phyloP scores from a whole-genome alignment of 495 filamentous ascomycete genomes.

The Monascus purpureus region DNA sequence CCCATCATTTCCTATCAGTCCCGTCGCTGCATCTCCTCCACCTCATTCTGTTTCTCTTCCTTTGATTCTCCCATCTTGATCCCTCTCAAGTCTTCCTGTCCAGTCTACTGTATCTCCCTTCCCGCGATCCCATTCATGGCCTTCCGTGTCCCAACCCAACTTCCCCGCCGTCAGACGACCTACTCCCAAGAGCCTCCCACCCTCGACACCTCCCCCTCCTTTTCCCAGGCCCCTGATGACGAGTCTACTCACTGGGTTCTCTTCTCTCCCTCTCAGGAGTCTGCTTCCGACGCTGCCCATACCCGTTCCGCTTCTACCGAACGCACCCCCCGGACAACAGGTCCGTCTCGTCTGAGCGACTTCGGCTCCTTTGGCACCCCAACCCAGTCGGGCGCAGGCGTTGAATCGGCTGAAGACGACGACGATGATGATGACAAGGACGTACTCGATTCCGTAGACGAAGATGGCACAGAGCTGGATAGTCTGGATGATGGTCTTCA shows the following conservation, averaged over 20 bases:
- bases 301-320: slow-evolving; percentile 62
- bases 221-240: slow-evolving; percentile 29
- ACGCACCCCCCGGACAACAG: slow-evolving; percentile 55
- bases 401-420: slow-evolving; percentile 35
- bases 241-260: slow-evolving; percentile 92
- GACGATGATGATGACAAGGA: slow-evolving; percentile 40
- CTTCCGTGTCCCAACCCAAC: slow-evolving; percentile 63
- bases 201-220: slow-evolving; percentile 22
- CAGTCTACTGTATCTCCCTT: neutral
- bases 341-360: slow-evolving; percentile 65
- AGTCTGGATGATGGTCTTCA: slow-evolving; percentile 84
- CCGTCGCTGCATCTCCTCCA: neutral
- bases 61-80: neutral
- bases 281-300: slow-evolving; percentile 44
- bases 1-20: neutral
- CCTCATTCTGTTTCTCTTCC: neutral
- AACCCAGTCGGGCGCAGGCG: slow-evolving; percentile 34
- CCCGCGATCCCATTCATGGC: slow-evolving; percentile 43
- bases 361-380: slow-evolving; percentile 69
- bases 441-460: slow-evolving; percentile 42
- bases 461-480: slow-evolving; percentile 63
- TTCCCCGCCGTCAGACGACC: slow-evolving; percentile 43
- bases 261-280: slow-evolving; percentile 61
- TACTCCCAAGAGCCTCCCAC: slow-evolving; percentile 31
- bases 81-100: neutral